Evolutionary conservation across 345 rosid genomes (phyloP), one percentile per base, ranked within the genome.

Genomic region (Arabis alpina): DNA sequence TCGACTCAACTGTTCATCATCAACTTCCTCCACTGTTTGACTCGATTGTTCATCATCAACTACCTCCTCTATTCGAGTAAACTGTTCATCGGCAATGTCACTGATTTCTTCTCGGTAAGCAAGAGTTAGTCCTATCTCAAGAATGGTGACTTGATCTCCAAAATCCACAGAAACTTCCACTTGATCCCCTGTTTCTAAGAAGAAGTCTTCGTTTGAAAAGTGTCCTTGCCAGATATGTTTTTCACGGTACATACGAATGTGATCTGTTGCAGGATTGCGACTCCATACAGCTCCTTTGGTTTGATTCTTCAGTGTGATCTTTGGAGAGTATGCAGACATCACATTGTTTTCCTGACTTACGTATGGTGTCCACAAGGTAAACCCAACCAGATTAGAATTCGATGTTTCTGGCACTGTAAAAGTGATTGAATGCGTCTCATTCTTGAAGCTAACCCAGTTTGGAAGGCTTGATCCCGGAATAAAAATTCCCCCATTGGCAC

Each of bases 141-240:
- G 66, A 27, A 70, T 70, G 12, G 67, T 40, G 10, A 70, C 41
- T 16, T 60, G 30, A 51, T 59, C 51, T 40, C 67, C 52, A 60
- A 70, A 59, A 39, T 71, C 36, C 36, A 71, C 52, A 8, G 43
- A 51, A 28, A 61, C 54, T 52, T 71, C 61, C 37, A 61, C 68
- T 16, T 71, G 16, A 52, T 71, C 75, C 9, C 54, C 42, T 45
- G 42, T 45, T 61, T 61, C 66, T 4, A 49, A 43, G 2, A 30
- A 8, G 36, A 42, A 32, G 30, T 55, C 54, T 6, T 7, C 36
- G 13, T 52, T 51, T 60, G 32, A 37, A 69, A 58, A 69, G 32
- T 69, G 58, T 8, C 74, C 59, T 59, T 69, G 74, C 66, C 74
- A 69, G 3, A 69, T 51, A 24, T 70, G 53, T 5, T 30, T 58